Conservation (phyloP, 1,284 basidiomycete species). For the Puccinia novopanici region DNA sequence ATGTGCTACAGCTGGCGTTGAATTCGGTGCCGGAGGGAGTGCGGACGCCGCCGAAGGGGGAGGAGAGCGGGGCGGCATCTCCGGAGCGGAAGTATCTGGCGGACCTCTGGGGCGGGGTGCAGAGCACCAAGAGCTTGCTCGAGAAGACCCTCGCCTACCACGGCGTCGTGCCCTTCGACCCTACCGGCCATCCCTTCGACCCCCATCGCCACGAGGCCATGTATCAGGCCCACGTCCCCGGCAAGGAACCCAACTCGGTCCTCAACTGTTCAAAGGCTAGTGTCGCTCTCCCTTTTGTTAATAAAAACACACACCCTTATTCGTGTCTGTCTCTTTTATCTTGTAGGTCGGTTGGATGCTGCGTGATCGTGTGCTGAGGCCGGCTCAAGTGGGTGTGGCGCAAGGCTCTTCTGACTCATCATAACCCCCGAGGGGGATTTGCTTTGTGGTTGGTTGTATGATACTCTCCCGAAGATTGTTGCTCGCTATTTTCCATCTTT, state of each 20-base stretch:
- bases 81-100: slow-evolving; percentile 65
- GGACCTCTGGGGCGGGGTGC: slow-evolving; percentile 80
- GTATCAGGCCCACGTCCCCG: slow-evolving; percentile 85
- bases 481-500: no score
- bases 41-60: background rate
- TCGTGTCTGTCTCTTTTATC: background rate
- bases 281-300: slow-evolving; percentile 59
- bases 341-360: slow-evolving; percentile 66
- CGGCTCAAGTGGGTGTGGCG: slow-evolving; percentile 94
- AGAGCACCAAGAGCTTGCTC: slow-evolving; percentile 85
- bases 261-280: slow-evolving; percentile 89
- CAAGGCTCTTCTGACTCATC: slow-evolving; percentile 55
- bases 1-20: slow-evolving; percentile 85
- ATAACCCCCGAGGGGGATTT: no score
- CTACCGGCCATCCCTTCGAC: slow-evolving; percentile 87
- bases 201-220: slow-evolving; percentile 93
- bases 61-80: slow-evolving; percentile 23
- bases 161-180: slow-evolving; percentile 87
- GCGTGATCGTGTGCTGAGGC: slow-evolving; percentile 84
- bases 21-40: slow-evolving; percentile 68
- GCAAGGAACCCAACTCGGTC: slow-evolving; percentile 83
- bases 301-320: background rate
- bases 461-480: no score
- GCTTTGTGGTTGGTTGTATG: no score
- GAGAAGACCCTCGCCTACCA: slow-evolving; percentile 87